Base-by-base conservation (phyloP, 1,284 basidiomycete species). In the Sporisorium exsertum region DNA sequence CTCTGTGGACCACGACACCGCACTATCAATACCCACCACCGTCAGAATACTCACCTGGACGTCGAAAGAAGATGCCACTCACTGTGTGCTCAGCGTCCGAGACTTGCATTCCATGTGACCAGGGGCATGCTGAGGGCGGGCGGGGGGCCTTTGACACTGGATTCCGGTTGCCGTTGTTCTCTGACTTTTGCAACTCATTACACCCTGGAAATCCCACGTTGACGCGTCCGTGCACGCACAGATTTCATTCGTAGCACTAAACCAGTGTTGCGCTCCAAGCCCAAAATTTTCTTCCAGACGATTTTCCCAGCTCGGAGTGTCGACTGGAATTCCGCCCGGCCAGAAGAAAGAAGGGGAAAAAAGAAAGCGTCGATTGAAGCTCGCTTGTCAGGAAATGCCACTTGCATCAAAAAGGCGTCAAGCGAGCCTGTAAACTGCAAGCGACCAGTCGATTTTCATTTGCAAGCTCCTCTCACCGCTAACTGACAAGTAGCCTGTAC, bases 161-260 rank as follows among this genome's bases (percentile, higher is more conserved):
- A n/a, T n/a, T n/a, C n/a, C n/a, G n/a, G n/a, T n/a, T n/a, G n/a
- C n/a, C n/a, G n/a, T n/a, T n/a, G n/a, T n/a, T n/a, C n/a, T n/a
- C n/a, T 46, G 20, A 26, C 4, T 26, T 49, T 16, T 50, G n/a
- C 9, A 50, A 50, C 29, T 50, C 49, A 33, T 18, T 50, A 26
- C 50, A 52, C 50, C 50, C 50, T 37, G 50, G 32, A 52, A 52
- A 52, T 52, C 32, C 45, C 45, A 22, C 20, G n/a, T 52, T 29
- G 50, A 37, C 32, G 50, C 32, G 20, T 37, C 18, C 20, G 50
- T 50, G 33, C n/a, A n/a, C n/a, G n/a, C n/a, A 32, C 32, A 24
- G n/a, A n/a, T n/a, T n/a, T n/a, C 35, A 13, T 6, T 26, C 12
- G 4, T 22, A 56, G 54, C 35, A 35, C 35, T 8, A 35, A 35